Conservation (phyloP, 2,329 filamentous ascomycete species). For the Aschersonia sp. region DNA sequence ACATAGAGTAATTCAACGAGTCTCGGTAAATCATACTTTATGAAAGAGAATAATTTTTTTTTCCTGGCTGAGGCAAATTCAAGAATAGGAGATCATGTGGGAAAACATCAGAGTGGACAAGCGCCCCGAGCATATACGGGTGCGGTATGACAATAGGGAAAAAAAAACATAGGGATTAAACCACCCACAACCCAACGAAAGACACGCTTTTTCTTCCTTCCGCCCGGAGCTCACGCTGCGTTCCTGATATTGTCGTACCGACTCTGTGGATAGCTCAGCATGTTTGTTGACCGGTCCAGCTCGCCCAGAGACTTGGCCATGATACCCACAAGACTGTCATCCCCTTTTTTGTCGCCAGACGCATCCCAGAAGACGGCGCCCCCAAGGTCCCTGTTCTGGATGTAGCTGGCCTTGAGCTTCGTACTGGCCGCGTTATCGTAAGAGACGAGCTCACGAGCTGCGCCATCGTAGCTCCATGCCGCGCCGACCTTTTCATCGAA, state of each 20-base stretch:
- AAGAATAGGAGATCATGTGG: too few species aligned
- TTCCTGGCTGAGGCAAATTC: too few species aligned
- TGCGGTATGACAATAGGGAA: too few species aligned
- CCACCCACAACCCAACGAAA: too few species aligned
- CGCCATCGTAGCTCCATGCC: slow-evolving; percentile 56
- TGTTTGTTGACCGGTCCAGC: slow-evolving; percentile 35
- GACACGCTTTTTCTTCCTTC: background rate
- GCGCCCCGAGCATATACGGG: too few species aligned
- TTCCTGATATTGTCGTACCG: slow-evolving; percentile 41
- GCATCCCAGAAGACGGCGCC: slow-evolving; percentile 82
- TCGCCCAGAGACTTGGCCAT: slow-evolving; percentile 29
- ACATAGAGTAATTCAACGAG: too few species aligned
- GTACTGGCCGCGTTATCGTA: slow-evolving; percentile 52
- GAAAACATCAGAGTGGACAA: too few species aligned
- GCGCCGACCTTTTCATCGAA: slow-evolving; percentile 45
- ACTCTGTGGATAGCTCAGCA: slow-evolving; percentile 40
- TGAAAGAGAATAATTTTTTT: too few species aligned
- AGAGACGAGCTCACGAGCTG: slow-evolving; percentile 47
- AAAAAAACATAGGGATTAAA: too few species aligned
- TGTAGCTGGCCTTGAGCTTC: slow-evolving; percentile 46
- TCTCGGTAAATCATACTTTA: too few species aligned
- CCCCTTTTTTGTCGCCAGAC: slow-evolving; percentile 44
- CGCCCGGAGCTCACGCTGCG: slow-evolving; percentile 10
- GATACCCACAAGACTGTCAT: slow-evolving; percentile 42
- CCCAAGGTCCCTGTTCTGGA: slow-evolving; percentile 46